phyloP scores from a whole-genome alignment of 73 alveolate species.

The Symbiodinium natans region DNA sequence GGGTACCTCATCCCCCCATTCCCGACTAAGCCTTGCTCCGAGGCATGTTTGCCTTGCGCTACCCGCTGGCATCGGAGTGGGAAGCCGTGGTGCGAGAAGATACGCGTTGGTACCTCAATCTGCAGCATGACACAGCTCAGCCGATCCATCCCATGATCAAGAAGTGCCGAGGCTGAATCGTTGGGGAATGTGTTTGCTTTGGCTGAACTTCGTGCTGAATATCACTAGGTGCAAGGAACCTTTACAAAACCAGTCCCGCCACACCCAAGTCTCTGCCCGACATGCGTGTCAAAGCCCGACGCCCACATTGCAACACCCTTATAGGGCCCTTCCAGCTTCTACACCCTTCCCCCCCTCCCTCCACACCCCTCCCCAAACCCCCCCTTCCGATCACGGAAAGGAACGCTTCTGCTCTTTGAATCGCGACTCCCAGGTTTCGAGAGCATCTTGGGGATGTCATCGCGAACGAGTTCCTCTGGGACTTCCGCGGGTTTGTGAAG shows the following conservation, averaged over 20 bases:
- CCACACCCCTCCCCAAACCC: too few species aligned
- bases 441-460: conserved; percentile 68
- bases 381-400: too few species aligned
- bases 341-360: too few species aligned
- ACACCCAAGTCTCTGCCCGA: too few species aligned
- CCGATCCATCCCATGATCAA: conserved; percentile 78
- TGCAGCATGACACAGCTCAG: conserved; percentile 70
- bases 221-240: too few species aligned
- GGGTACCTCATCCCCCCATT: too few species aligned
- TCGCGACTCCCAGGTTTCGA: conserved; percentile 14
- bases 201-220: too few species aligned
- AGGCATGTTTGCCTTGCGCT: conserved; percentile 72
- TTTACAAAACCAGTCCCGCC: neutral
- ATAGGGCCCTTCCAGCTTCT: too few species aligned
- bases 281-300: too few species aligned
- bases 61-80: conserved; percentile 86
- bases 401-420: too few species aligned
- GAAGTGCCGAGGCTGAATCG: neutral
- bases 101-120: conserved; percentile 70
- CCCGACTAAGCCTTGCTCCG: too few species aligned
- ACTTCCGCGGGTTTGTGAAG: conserved; percentile 83
- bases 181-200: neutral
- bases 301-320: too few species aligned
- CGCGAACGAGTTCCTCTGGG: conserved; percentile 89
- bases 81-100: conserved; percentile 91